These are phyloP conservation scores for Magnolia sinica DNA, from an alignment of 164 flowering plant species.

Conservation along the genomic window DNA sequence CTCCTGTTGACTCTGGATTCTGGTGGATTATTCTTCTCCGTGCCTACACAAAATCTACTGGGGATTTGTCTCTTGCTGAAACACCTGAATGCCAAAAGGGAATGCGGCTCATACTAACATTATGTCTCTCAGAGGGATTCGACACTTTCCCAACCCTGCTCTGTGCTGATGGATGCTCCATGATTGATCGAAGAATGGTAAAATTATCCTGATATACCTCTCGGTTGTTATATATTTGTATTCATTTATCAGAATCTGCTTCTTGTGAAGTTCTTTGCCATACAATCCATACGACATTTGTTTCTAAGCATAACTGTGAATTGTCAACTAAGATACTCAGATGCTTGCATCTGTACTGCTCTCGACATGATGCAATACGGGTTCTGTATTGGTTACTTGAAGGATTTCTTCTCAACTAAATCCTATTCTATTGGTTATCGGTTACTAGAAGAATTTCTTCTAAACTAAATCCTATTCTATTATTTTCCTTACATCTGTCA, in stretches of 20 bases:
- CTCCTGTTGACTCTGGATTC: slow-evolving; percentile 39
- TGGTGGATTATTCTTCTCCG: slow-evolving; percentile 42
- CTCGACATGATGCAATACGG: no score
- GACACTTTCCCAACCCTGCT: slow-evolving; percentile 38
- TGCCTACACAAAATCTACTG: slow-evolving; percentile 36
- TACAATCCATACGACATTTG: not conserved
- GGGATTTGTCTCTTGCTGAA: slow-evolving; percentile 34
- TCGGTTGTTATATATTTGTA: not conserved
- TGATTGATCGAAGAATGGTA: slow-evolving; percentile 39
- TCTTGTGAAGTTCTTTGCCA: not conserved
- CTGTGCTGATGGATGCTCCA: slow-evolving; percentile 38
- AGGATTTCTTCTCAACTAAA: no score
- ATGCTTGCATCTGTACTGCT: no score
- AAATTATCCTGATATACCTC: not conserved
- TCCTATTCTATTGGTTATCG: no score
- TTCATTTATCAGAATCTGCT: not conserved
- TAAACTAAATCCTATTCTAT: no score
- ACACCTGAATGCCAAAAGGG: slow-evolving; percentile 35
- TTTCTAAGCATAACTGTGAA: not conserved
- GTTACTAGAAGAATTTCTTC: no score
- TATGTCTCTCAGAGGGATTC: slow-evolving; percentile 36
- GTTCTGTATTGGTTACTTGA: no score
- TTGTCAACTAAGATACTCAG: no score
- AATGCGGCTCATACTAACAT: slow-evolving; percentile 30
- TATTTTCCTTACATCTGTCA: no score